phyloP scores from a whole-genome alignment of 2,329 filamentous ascomycete species.

The Tolypocladium sp. region DNA sequence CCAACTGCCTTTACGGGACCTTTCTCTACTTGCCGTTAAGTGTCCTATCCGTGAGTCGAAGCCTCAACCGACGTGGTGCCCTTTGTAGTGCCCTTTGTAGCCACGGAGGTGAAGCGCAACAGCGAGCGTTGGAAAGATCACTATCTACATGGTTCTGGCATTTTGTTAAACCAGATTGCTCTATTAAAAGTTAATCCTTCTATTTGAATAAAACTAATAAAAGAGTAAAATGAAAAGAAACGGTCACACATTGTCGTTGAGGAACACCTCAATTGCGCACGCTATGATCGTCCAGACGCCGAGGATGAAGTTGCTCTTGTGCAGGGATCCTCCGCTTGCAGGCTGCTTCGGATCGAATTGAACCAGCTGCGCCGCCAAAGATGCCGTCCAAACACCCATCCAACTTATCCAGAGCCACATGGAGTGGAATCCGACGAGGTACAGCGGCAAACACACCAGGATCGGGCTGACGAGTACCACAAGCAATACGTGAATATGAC shows the following conservation, averaged over 20 bases:
- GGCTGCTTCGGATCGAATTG: conserved; percentile 10
- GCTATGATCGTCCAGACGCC: conserved; percentile 10
- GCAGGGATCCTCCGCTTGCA: conserved; percentile 9
- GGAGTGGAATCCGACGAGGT: not conserved
- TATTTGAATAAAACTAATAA: not conserved
- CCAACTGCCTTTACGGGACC: too few relatives aligned
- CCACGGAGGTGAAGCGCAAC: too few relatives aligned
- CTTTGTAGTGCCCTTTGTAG: too few relatives aligned
- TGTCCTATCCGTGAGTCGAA: too few relatives aligned
- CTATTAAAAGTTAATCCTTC: not conserved
- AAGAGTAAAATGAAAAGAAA: not conserved
- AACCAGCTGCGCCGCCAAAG: conserved; percentile 5
- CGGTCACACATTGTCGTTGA: not conserved
- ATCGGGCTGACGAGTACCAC: not conserved
- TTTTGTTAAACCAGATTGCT: too few relatives aligned
- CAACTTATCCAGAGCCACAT: conserved; percentile 1
- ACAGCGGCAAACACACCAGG: not conserved
- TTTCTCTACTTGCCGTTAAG: too few relatives aligned
- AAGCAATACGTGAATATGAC: not conserved
- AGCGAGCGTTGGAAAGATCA: too few relatives aligned
- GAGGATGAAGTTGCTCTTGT: conserved; percentile 12
- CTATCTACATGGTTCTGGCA: too few relatives aligned
- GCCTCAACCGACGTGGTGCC: too few relatives aligned
- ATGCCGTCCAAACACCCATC: conserved; percentile 1
- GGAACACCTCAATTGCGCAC: conserved; percentile 11